Evolutionary conservation across 768 basidiomycete genomes (phyloP).

Genomic region (Hydnum rufescens): DNA sequence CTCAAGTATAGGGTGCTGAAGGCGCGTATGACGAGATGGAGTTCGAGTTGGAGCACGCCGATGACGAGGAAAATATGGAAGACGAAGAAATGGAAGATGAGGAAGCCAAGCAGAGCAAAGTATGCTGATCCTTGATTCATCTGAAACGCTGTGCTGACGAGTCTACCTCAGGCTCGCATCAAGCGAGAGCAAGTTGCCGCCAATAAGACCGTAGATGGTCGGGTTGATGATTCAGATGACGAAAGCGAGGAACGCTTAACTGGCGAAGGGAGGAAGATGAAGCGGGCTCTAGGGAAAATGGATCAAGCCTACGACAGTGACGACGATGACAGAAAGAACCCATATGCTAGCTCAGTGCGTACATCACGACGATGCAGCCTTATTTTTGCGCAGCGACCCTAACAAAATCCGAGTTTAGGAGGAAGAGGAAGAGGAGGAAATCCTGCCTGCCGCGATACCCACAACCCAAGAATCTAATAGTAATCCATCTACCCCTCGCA

Average conservation of each 20-base stretch:
- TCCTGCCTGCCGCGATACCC: slow-evolving; percentile 6
- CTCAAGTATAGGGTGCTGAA: slow-evolving; percentile 40
- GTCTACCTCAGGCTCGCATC: slow-evolving; percentile 42
- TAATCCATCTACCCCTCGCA: slow-evolving; percentile 2
- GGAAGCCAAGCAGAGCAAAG: slow-evolving; percentile 69
- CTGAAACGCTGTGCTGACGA: neutral
- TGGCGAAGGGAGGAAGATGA: slow-evolving; percentile 59
- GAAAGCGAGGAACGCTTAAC: slow-evolving; percentile 37
- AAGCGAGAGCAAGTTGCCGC: slow-evolving; percentile 66
- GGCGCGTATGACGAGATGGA: slow-evolving; percentile 68
- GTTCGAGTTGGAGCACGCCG: slow-evolving; percentile 69
- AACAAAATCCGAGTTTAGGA: slow-evolving; percentile 25
- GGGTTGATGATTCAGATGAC: slow-evolving; percentile 58
- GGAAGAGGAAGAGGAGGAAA: slow-evolving; percentile 61
- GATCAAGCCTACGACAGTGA: slow-evolving; percentile 45
- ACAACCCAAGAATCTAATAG: slow-evolving; percentile 9
- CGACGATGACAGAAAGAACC: slow-evolving; percentile 43
- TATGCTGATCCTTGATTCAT: slow-evolving; percentile 15
- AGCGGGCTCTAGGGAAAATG: slow-evolving; percentile 80
- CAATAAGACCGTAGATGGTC: slow-evolving; percentile 50
- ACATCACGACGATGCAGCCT: slow-evolving; percentile 4
- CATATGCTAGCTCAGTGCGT: slow-evolving; percentile 53
- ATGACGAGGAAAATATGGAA: slow-evolving; percentile 62
- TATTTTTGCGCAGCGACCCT: slow-evolving; percentile 8
- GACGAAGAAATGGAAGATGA: slow-evolving; percentile 51